Evolutionary conservation across 2,329 filamentous ascomycete genomes (phyloP).

Genomic region (Xylaria arbuscula): DNA sequence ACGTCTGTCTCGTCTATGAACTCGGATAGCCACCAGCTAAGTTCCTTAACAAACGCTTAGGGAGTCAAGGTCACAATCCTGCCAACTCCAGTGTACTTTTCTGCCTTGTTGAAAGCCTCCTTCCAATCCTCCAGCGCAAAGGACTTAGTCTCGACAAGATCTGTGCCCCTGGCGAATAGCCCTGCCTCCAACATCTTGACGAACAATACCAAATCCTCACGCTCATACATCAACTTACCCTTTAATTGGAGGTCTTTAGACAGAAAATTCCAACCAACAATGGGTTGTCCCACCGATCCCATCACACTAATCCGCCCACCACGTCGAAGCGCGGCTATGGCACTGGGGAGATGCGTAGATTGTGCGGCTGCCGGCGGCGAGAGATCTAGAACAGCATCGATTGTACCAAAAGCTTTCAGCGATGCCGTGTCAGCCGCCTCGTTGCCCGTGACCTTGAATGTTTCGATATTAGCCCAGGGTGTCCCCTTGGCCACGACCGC

Average conservation of each 20-base stretch:
- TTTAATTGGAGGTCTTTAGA: conserved; percentile 49
- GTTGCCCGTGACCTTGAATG: conserved; percentile 57
- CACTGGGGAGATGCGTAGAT: conserved; percentile 55
- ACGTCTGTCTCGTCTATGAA: too few relatives aligned
- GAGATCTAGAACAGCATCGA: conserved; percentile 61
- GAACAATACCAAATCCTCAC: conserved; percentile 53
- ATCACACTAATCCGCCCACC: conserved; percentile 53
- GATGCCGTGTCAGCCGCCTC: conserved; percentile 50
- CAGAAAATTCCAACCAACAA: conserved; percentile 40
- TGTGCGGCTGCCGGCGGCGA: conserved; percentile 54
- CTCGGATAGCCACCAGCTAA: too few relatives aligned
- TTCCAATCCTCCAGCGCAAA: conserved; percentile 42
- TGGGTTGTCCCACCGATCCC: conserved; percentile 40
- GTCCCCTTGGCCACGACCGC: conserved; percentile 39
- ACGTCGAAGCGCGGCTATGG: conserved; percentile 50
- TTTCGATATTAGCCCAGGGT: conserved; percentile 48
- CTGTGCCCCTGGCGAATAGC: conserved; percentile 38
- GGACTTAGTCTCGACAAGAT: conserved; percentile 39
- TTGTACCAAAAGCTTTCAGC: conserved; percentile 42
- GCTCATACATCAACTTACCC: conserved; percentile 60
- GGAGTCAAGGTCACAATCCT: conserved; percentile 39
- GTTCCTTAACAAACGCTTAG: conserved; percentile 6
- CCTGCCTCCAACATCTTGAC: conserved; percentile 58
- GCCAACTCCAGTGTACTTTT: conserved; percentile 36
- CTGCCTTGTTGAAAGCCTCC: conserved; percentile 39